A percentile compares a stretch with the other conserved stretches of the same genome.
These are phyloP conservation scores for Penicillium daleae DNA, from an alignment of 495 filamentous ascomycete species.

Conservation along the genomic window DNA sequence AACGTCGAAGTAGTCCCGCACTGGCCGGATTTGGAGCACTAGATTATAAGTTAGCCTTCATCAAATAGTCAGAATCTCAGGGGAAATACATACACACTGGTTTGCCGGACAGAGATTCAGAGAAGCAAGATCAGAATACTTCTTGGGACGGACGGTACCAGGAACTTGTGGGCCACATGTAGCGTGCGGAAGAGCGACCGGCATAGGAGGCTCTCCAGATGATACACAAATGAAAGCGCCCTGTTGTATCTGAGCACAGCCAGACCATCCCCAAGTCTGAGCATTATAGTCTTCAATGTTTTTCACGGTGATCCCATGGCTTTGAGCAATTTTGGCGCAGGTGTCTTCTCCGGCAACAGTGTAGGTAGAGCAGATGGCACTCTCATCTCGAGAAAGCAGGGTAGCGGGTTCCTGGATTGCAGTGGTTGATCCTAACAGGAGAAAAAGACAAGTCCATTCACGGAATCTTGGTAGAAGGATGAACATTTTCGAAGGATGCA, in stretches of 20 bases:
- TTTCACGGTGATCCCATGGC: slow-evolving; percentile 3
- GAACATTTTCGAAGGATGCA: background rate
- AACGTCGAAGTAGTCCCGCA: slow-evolving; percentile 18
- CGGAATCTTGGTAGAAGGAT: background rate
- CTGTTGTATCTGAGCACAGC: slow-evolving; percentile 14
- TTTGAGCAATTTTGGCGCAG: slow-evolving; percentile 15
- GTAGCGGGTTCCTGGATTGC: background rate
- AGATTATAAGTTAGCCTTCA: background rate
- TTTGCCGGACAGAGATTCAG: slow-evolving; percentile 22
- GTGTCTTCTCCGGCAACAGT: slow-evolving; percentile 7
- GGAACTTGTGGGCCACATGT: slow-evolving; percentile 29
- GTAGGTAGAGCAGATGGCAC: slow-evolving; percentile 16
- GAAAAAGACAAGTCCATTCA: background rate
- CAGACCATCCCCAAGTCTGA: slow-evolving; percentile 16
- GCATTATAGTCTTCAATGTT: slow-evolving; percentile 23
- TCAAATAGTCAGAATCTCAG: background rate
- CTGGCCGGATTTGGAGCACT: slow-evolving; percentile 13
- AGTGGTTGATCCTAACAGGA: background rate
- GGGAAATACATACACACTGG: slow-evolving; percentile 22
- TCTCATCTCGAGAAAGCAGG: background rate
- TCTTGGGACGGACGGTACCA: slow-evolving; percentile 15
- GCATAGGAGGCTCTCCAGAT: slow-evolving; percentile 20
- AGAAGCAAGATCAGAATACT: slow-evolving; percentile 5
- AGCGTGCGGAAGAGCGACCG: slow-evolving; percentile 16
- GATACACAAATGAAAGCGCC: slow-evolving; percentile 21